Percentiles rank a stretch among this genome's conserved stretches.
These are phyloP conservation scores for Russula virescens DNA, from an alignment of 768 basidiomycete genomes.

Conservation along the genomic window DNA sequence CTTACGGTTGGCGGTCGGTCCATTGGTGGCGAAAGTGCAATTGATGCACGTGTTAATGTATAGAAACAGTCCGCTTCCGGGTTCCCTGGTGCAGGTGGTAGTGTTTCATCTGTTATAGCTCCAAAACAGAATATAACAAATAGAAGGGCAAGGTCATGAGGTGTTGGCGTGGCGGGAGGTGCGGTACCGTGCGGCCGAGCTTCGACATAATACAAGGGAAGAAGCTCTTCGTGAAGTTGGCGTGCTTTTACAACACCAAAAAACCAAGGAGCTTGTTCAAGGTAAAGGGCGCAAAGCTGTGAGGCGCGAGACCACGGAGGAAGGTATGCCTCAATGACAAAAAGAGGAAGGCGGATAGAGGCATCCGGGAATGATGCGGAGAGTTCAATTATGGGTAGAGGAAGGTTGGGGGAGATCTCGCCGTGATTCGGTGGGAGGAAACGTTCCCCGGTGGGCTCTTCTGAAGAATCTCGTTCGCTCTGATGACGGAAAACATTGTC, in stretches of 20 bases:
- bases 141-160: constrained; percentile 16
- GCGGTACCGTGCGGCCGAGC: constrained; percentile 26
- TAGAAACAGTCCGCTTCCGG: constrained; percentile 47
- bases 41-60: constrained; percentile 55
- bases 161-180: background rate
- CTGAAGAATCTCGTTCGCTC: constrained; percentile 5
- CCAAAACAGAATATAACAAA: constrained; percentile 16
- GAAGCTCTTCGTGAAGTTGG: constrained; percentile 57
- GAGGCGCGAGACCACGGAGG: constrained; percentile 55
- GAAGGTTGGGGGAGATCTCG: constrained; percentile 1
- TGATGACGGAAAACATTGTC: background rate
- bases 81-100: constrained; percentile 43
- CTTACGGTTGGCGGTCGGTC: constrained; percentile 67
- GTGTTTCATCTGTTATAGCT: constrained; percentile 7
- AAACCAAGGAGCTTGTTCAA: constrained; percentile 78
- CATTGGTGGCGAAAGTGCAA: constrained; percentile 61
- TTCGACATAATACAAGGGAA: constrained; percentile 63
- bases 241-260: constrained; percentile 61
- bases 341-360: constrained; percentile 2
- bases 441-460: background rate
- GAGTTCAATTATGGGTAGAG: constrained; percentile 3
- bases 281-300: constrained; percentile 59
- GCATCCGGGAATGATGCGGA: constrained; percentile 15
- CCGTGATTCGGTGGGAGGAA: background rate
- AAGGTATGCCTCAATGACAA: constrained; percentile 39